A percentile compares a stretch with the other conserved stretches of the same genome.
These are phyloP conservation scores for Neonectria neomacrospora DNA, from an alignment of 2,329 filamentous ascomycete species.

Conservation along the genomic window DNA sequence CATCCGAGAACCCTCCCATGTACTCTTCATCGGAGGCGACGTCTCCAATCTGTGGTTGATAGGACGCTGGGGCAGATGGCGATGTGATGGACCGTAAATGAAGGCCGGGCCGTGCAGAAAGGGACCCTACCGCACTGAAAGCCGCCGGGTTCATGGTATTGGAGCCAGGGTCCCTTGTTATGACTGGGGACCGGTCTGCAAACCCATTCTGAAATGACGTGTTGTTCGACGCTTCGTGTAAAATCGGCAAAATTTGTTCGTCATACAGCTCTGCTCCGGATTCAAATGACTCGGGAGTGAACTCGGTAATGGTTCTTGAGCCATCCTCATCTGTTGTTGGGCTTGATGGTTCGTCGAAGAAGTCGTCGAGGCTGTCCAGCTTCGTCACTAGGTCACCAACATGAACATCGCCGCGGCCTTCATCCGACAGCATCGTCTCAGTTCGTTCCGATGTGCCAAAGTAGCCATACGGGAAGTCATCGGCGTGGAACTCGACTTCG, in stretches of 20 bases:
- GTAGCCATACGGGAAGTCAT: slow-evolving; percentile 87
- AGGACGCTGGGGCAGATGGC: slow-evolving; percentile 69
- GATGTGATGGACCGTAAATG: slow-evolving; percentile 89
- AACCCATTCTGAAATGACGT: slow-evolving; percentile 91
- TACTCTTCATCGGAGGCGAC: slow-evolving; percentile 82
- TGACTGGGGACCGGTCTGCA: slow-evolving; percentile 73
- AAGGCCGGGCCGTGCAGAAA: slow-evolving; percentile 69
- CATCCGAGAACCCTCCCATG: slow-evolving; percentile 80
- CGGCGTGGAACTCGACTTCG: slow-evolving; percentile 91
- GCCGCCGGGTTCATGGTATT: slow-evolving; percentile 73
- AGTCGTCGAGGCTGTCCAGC: slow-evolving; percentile 82
- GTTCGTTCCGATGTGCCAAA: slow-evolving; percentile 79
- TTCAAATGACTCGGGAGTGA: slow-evolving; percentile 73
- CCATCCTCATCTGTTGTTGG: slow-evolving; percentile 69
- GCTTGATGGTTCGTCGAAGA: slow-evolving; percentile 77
- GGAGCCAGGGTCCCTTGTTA: slow-evolving; percentile 68
- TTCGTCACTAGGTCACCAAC: slow-evolving; percentile 82
- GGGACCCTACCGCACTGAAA: slow-evolving; percentile 57
- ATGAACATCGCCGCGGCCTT: slow-evolving; percentile 75
- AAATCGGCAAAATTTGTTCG: slow-evolving; percentile 89
- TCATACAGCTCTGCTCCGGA: slow-evolving; percentile 88
- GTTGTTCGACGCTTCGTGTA: slow-evolving; percentile 85
- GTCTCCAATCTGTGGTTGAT: slow-evolving; percentile 67
- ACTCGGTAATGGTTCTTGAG: slow-evolving; percentile 72
- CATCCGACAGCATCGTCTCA: slow-evolving; percentile 93